These are phyloP conservation scores for Pleurotus cornucopiae DNA, from an alignment of 768 basidiomycete genomes.

Conservation along the genomic window DNA sequence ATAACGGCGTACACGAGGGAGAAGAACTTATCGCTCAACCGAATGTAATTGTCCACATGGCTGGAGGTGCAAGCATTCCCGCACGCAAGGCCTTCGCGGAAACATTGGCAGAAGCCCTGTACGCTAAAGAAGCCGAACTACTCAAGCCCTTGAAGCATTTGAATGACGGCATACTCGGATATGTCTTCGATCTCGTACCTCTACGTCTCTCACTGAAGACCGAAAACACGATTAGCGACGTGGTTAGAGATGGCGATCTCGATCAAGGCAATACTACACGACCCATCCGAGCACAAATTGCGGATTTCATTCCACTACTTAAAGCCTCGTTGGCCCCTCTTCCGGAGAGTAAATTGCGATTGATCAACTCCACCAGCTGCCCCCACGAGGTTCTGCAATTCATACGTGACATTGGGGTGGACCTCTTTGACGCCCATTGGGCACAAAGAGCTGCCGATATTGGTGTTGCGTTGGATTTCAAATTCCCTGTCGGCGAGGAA, in stretches of 20 bases:
- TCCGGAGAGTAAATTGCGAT: constrained; percentile 53
- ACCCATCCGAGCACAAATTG: background rate
- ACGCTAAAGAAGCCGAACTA: constrained; percentile 49
- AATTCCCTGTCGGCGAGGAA: constrained; percentile 47
- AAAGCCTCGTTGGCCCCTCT: constrained; percentile 56
- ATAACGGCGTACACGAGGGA: background rate
- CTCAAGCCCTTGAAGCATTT: constrained; percentile 49
- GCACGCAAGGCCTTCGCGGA: constrained; percentile 66
- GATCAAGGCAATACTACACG: constrained; percentile 6
- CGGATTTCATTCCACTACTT: constrained; percentile 36
- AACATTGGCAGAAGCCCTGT: constrained; percentile 50
- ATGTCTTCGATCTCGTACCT: constrained; percentile 64
- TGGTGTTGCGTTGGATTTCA: constrained; percentile 78
- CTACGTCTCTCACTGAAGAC: constrained; percentile 29
- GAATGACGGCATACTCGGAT: constrained; percentile 69
- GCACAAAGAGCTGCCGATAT: constrained; percentile 61
- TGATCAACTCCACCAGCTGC: constrained; percentile 49
- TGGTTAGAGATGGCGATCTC: background rate
- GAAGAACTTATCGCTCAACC: background rate
- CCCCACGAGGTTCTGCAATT: constrained; percentile 77
- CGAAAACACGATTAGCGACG: background rate
- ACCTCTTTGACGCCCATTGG: constrained; percentile 75
- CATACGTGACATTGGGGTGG: constrained; percentile 61
- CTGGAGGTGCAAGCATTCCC: constrained; percentile 48
- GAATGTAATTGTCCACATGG: constrained; percentile 66